phyloP scores from a whole-genome alignment of 345 rosid genomes.

The Gossypium anomalum region DNA sequence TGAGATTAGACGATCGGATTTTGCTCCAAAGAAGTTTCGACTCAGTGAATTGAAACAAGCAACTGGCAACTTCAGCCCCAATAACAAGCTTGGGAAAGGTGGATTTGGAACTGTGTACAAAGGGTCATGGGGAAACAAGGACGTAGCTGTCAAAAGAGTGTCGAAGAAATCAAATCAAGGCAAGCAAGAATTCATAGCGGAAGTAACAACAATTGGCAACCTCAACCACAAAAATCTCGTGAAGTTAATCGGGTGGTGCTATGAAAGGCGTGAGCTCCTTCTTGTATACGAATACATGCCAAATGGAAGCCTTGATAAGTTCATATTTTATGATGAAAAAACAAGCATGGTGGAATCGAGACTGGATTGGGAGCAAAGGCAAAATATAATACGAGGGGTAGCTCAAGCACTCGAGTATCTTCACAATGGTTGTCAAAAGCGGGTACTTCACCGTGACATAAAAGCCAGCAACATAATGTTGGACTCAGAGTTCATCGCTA shows the following conservation, averaged over 20 bases:
- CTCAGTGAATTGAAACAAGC: background rate
- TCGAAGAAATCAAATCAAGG: background rate
- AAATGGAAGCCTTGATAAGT: background rate
- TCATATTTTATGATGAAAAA: background rate
- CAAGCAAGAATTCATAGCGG: background rate
- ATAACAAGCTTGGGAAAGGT: background rate
- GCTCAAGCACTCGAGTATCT: background rate
- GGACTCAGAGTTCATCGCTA: background rate
- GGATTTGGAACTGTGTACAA: background rate
- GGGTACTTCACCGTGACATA: constrained; percentile 1
- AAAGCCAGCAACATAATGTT: constrained; percentile 3
- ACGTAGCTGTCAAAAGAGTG: background rate
- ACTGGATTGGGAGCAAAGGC: background rate
- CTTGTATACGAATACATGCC: constrained; percentile 1
- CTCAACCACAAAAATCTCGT: background rate
- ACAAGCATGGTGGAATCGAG: background rate
- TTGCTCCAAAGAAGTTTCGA: background rate
- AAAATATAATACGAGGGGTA: background rate
- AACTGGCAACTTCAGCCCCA: background rate
- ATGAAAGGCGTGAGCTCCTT: background rate
- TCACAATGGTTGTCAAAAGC: background rate
- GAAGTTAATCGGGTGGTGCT: constrained; percentile 3
- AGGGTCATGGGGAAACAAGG: background rate
- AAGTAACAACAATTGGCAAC: constrained; percentile 3
- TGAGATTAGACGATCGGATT: background rate